Conservation (phyloP, 2,329 filamentous ascomycete species). For the Cladosporium sp. region DNA sequence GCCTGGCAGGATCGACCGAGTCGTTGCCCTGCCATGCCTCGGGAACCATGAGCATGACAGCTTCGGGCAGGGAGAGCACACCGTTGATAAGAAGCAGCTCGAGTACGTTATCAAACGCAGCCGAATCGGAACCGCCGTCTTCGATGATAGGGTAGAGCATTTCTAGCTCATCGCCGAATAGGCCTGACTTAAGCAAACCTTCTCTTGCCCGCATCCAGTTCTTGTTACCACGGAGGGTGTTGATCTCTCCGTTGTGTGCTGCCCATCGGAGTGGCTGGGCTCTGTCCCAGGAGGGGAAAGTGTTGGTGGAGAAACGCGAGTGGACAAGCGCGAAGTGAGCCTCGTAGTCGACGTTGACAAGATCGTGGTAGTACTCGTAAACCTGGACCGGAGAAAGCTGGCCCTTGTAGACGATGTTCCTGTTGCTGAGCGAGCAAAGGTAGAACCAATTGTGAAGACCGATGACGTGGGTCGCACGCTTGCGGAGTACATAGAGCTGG, state of each 20-base stretch:
- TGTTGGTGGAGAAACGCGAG: constrained; percentile 97
- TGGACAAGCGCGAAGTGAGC: constrained; percentile 95
- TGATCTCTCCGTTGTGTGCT: constrained; percentile 98
- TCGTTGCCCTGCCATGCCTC: constrained; percentile 96
- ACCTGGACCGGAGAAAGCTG: constrained; percentile 92
- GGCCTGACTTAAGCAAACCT: constrained; percentile 85
- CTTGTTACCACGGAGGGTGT: constrained; percentile 95
- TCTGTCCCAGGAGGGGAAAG: constrained; percentile 96
- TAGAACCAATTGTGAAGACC: constrained; percentile 99
- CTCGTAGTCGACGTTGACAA: constrained; percentile 95
- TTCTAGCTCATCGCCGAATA: constrained; percentile 91
- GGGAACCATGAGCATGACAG: constrained; percentile 97
- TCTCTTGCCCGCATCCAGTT: constrained; percentile 99
- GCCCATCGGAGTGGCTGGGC: constrained; percentile 95
- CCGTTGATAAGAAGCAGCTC: constrained; percentile 94
- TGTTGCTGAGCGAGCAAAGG: constrained; percentile 91
- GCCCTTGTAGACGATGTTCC: constrained; percentile 99
- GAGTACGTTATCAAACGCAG: constrained; percentile 94
- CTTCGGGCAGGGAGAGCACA: constrained; percentile 88
- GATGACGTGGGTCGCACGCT: constrained; percentile 90
- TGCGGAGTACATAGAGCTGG: constrained; percentile 89
- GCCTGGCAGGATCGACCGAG: constrained; percentile 88
- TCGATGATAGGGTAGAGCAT: constrained; percentile 90
- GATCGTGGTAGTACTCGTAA: constrained; percentile 95
- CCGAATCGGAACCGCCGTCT: constrained; percentile 93